These are phyloP conservation scores for Colletotrichum tropicicola DNA, from an alignment of 2,329 filamentous ascomycete species.

Conservation along the genomic window DNA sequence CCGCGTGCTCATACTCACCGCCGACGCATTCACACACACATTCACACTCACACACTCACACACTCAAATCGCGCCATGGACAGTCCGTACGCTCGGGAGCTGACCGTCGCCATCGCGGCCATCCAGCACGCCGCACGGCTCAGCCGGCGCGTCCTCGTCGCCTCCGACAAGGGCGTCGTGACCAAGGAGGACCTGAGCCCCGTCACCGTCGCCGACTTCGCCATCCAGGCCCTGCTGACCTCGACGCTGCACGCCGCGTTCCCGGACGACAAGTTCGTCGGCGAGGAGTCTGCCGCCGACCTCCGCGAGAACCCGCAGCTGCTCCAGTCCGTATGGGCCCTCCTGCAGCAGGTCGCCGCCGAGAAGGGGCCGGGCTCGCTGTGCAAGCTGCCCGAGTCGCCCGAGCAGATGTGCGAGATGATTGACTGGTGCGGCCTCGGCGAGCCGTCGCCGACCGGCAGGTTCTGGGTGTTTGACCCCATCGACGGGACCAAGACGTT, in stretches of 20 bases:
- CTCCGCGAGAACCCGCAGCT: slow-evolving; percentile 53
- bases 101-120: slow-evolving; percentile 52
- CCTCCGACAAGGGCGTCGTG: slow-evolving; percentile 58
- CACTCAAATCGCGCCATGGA: slow-evolving; percentile 45
- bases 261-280: slow-evolving; percentile 60
- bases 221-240: slow-evolving; percentile 64
- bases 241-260: slow-evolving; percentile 59
- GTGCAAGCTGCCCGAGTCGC: slow-evolving; percentile 45
- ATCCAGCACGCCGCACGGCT: slow-evolving; percentile 56
- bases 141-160: slow-evolving; percentile 57
- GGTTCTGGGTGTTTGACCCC: slow-evolving; percentile 68
- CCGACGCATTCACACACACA: not conserved
- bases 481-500: slow-evolving; percentile 70
- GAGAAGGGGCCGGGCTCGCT: slow-evolving; percentile 36
- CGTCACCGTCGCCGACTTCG: slow-evolving; percentile 68
- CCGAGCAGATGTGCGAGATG: slow-evolving; percentile 58
- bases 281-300: slow-evolving; percentile 62
- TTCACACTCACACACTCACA: not conserved
- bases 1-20: not conserved
- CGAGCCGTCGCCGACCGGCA: slow-evolving; percentile 42
- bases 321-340: slow-evolving; percentile 55
- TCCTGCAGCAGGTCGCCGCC: slow-evolving; percentile 46
- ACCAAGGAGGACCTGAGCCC: slow-evolving; percentile 65
- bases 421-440: slow-evolving; percentile 61
- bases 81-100: slow-evolving; percentile 51